A percentile compares a stretch with the other conserved stretches of the same genome.
Conservation (phyloP, 2,329 filamentous ascomycete species). For the Ramularia collo-cygni region DNA sequence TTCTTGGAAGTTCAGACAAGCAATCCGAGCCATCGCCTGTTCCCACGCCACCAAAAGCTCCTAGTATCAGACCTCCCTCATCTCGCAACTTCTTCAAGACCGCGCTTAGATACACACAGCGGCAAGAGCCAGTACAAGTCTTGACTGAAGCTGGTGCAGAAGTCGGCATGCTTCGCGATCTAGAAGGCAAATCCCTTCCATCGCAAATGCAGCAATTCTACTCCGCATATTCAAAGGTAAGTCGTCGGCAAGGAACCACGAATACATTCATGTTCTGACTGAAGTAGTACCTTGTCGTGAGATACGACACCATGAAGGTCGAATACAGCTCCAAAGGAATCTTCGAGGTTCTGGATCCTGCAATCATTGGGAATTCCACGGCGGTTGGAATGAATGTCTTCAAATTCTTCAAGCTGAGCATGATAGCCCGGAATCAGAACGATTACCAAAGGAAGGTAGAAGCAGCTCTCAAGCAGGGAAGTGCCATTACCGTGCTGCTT, state of each 20-base stretch:
- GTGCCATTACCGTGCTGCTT: conserved; percentile 26
- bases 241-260: not conserved
- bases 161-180: conserved; percentile 31
- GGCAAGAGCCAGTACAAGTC: not conserved
- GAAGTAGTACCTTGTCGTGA: conserved; percentile 35
- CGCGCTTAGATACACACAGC: too few relatives aligned
- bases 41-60: not conserved
- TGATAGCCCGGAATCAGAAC: conserved; percentile 31
- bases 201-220: conserved; percentile 38
- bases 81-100: not conserved
- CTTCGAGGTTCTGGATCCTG: conserved; percentile 42
- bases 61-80: not conserved
- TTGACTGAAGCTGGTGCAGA: conserved; percentile 35
- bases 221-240: conserved; percentile 40
- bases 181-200: conserved; percentile 32
- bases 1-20: conserved; percentile 31
- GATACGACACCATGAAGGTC: conserved; percentile 13
- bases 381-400: conserved; percentile 48
- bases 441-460: conserved; percentile 42
- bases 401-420: conserved; percentile 46
- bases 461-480: conserved; percentile 29
- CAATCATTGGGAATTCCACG: conserved; percentile 28
- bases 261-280: not conserved
- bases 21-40: conserved; percentile 1
- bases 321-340: conserved; percentile 28